A percentile compares a stretch with the other conserved stretches of the same genome.
Evolutionary conservation across 192 early-diverging fungal genomes (phyloP).

Genomic region (Radiomyces spectabilis): DNA sequence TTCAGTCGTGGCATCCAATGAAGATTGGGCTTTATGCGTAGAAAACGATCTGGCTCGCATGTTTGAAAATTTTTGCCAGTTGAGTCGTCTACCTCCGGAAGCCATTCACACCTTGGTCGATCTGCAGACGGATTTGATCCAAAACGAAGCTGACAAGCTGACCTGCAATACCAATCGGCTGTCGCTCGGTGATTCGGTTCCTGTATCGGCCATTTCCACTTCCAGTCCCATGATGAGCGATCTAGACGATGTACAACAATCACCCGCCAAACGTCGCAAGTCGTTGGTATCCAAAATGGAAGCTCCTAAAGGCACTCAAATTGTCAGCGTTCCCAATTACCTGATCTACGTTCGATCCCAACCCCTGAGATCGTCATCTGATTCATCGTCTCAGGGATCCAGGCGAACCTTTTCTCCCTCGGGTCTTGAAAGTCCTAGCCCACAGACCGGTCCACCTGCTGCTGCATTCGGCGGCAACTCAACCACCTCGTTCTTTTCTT

Average conservation of each 20-base stretch:
- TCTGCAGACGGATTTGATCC: slow-evolving; percentile 5
- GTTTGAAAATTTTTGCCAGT: slow-evolving; percentile 17
- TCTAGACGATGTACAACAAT: not conserved
- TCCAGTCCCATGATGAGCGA: not conserved
- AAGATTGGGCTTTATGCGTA: slow-evolving; percentile 21
- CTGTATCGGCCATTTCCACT: not conserved
- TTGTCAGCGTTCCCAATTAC: slow-evolving; percentile 11
- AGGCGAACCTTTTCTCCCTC: not conserved
- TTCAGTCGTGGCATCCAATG: slow-evolving; percentile 22
- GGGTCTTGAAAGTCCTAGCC: not conserved
- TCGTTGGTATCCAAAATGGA: not conserved
- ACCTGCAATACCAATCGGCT: not conserved
- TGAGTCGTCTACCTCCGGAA: slow-evolving; percentile 11
- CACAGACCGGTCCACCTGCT: not conserved
- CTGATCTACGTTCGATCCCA: slow-evolving; percentile 11
- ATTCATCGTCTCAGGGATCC: not conserved
- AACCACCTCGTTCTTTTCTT: not conserved
- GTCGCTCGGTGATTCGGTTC: not conserved
- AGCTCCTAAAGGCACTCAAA: slow-evolving; percentile 11
- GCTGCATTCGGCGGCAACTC: not conserved
- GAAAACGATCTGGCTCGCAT: slow-evolving; percentile 14
- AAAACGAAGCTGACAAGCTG: not conserved
- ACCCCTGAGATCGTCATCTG: not conserved
- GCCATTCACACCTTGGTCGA: slow-evolving; percentile 8
- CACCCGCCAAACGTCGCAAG: not conserved